Percentiles rank a stretch among this genome's conserved stretches.
phyloP scores from a whole-genome alignment of 2,329 filamentous ascomycete genomes.

The Pestalotiopsis sp. region DNA sequence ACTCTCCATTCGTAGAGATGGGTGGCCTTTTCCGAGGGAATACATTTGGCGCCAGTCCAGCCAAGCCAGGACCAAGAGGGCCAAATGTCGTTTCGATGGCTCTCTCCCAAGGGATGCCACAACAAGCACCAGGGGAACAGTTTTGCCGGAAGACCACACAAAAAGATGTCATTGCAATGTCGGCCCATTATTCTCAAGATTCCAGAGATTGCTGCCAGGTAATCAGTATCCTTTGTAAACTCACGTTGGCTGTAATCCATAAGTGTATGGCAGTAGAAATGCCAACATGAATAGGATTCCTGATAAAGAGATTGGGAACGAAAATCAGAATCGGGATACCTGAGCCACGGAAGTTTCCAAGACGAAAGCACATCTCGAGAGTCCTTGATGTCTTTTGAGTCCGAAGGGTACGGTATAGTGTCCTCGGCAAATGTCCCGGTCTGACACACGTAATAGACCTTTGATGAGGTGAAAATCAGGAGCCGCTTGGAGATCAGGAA shows the following conservation, averaged over 20 bases:
- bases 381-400: not conserved
- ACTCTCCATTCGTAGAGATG: no score
- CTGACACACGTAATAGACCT: not conserved
- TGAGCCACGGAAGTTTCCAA: not conserved
- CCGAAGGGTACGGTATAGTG: not conserved
- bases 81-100: not conserved
- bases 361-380: not conserved
- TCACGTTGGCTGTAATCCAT: no score
- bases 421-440: not conserved
- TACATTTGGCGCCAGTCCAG: not conserved
- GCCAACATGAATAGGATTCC: not conserved
- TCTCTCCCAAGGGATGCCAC: not conserved
- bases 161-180: not conserved
- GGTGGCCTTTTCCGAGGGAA: not conserved
- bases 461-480: not conserved
- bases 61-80: not conserved
- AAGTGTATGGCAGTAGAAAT: not conserved
- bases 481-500: not conserved
- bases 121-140: not conserved
- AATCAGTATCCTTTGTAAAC: not conserved
- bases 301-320: not conserved
- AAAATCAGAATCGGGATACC: not conserved
- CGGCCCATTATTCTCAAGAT: not conserved
- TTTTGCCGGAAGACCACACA: not conserved
- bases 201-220: not conserved